Percentiles rank a stretch among this genome's conserved stretches.
These are phyloP conservation scores for Micromonas commoda DNA, from an alignment of 139 green algal genomes.

Conservation along the genomic window DNA sequence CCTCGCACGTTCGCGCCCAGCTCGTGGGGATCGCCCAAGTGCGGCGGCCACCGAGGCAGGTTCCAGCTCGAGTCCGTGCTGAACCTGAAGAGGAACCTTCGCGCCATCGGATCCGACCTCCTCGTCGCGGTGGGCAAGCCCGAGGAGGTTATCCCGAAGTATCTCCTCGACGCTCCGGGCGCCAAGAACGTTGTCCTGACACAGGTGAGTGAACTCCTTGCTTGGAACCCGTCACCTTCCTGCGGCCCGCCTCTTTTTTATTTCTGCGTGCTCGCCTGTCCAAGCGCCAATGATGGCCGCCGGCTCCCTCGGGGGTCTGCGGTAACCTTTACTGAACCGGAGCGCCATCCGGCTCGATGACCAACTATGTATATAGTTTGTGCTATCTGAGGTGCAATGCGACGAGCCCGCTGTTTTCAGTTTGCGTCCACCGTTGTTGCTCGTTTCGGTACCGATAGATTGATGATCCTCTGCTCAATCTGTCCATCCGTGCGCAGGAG, in stretches of 20 bases:
- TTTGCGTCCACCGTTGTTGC: no score
- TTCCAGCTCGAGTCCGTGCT: conserved; percentile 80
- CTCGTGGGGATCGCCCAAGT: conserved; percentile 21
- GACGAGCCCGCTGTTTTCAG: no score
- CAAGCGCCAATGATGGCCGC: no score
- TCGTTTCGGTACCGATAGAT: no score
- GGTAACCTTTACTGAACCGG: no score
- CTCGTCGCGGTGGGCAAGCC: conserved; percentile 65
- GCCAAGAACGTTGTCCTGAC: neutral
- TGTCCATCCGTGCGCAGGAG: conserved; percentile 32
- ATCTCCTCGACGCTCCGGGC: conserved; percentile 20
- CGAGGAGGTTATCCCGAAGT: conserved; percentile 63
- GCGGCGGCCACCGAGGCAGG: conserved; percentile 45
- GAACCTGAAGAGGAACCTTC: conserved; percentile 49
- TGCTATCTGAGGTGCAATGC: neutral
- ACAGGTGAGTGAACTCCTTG: neutral
- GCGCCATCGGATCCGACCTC: conserved; percentile 58
- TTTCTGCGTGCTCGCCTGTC: no score
- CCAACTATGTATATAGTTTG: no score
- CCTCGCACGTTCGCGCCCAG: conserved; percentile 50
- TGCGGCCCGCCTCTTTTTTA: no score
- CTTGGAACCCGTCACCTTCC: neutral
- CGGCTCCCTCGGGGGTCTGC: no score
- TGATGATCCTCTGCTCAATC: no score
- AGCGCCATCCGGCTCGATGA: no score